phyloP scores from a whole-genome alignment of 495 filamentous ascomycete genomes.

The Astrothelium macrocarpum region DNA sequence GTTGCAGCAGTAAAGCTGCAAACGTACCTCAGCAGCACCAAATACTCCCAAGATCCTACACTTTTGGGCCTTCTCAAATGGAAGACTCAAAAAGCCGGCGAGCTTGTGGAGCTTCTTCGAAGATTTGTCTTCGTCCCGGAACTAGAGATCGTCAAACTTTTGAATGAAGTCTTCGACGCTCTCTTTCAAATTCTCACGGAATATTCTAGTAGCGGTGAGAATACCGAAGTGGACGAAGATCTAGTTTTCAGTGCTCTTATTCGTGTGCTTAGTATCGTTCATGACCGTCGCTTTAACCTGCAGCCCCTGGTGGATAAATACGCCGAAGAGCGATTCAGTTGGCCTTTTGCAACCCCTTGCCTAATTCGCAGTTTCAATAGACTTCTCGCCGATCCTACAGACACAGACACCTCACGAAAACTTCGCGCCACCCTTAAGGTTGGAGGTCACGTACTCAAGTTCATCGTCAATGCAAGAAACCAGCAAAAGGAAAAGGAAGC shows the following conservation, averaged over 20 bases:
- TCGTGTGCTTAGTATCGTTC: conserved; percentile 81
- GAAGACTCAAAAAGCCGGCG: conserved; percentile 60
- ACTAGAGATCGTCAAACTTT: conserved; percentile 91
- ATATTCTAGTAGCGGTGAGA: conserved; percentile 55
- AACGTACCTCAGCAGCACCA: conserved; percentile 90
- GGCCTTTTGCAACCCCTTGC: conserved; percentile 87
- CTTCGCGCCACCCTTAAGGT: conserved; percentile 93
- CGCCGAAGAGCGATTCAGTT: conserved; percentile 81
- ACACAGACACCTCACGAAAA: conserved; percentile 69
- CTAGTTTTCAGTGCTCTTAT: conserved; percentile 85
- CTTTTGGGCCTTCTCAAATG: conserved; percentile 77
- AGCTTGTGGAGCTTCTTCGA: conserved; percentile 64
- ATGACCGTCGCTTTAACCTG: conserved; percentile 88
- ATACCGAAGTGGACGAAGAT: conserved; percentile 73
- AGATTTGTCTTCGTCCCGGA: conserved; percentile 88
- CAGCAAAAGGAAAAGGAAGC: conserved; percentile 85
- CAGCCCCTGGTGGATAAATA: conserved; percentile 85
- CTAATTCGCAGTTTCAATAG: conserved; percentile 78
- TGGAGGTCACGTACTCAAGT: conserved; percentile 81
- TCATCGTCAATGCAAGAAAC: conserved; percentile 81
- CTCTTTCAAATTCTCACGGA: conserved; percentile 86
- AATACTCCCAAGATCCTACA: conserved; percentile 87
- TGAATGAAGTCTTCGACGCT: conserved; percentile 82
- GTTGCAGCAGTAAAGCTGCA: conserved; percentile 65
- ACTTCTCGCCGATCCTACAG: conserved; percentile 66